Base-by-base conservation (phyloP, 352 stramenopile genomes). In the Pythium dissotocum region DNA sequence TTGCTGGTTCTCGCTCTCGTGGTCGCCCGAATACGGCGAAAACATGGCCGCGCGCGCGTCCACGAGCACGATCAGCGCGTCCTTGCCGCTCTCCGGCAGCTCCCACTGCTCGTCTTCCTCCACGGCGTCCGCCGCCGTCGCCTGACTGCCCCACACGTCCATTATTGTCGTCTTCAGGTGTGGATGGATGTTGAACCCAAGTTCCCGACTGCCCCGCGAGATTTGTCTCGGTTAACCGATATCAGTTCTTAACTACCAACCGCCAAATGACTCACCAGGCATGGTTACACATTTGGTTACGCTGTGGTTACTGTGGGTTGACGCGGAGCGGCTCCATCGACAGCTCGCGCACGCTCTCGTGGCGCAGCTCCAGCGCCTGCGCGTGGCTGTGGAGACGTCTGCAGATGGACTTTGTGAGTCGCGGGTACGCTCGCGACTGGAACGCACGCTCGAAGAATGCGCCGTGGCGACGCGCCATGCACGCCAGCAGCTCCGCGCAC, bases 1-100 rank as follows among this genome's bases (percentile, higher is more conserved):
- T 4, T n/a, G 12, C 24, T 54, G 40, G 40, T 48, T 61, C 30
- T 24, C 32, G 8, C 36, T 46, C 33, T 49, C 63, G 13, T 70
- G 53, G 13, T 61, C 63, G 35, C 76, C 59, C 0, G 42, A 55
- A 55, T 87, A 85, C 28, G 76, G 75, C 38, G 72, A 66, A 61
- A 93, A 91, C 82, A 95, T 93, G 58, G 58, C 51, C 55, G 77
- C 65, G 42, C 87, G 87, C 69, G 78, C 83, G 72, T 95, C 87
- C 48, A 95, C 69, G 36, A 95, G 70, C 58, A 95, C 79, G 52
- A 95, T 78, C 32, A 95, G 77, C 46, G 80, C 87, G 57, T 95
- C 87, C 62, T 90, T 91, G 24, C 85, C 87, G 58, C 74, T 85
- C 28, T 88, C 77, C 13, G 62, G 71, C 16, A 76, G 18, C 59